These are phyloP conservation scores for Hyaloscypha variabilis DNA, from an alignment of 495 filamentous ascomycete genomes.

Conservation along the genomic window DNA sequence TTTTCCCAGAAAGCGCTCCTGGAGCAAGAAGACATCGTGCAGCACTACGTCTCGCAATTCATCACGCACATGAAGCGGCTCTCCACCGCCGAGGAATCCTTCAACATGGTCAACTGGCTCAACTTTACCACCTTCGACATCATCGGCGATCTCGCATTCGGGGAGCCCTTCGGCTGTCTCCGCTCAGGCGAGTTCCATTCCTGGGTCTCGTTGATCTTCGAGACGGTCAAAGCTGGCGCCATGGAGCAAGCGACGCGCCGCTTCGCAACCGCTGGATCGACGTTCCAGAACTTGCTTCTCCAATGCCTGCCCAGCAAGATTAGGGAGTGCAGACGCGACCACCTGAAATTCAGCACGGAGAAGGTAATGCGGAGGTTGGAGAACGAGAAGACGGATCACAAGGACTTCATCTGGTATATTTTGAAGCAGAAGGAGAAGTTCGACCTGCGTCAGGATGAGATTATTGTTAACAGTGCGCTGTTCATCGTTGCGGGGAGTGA, in stretches of 20 bases:
- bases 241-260: conserved; percentile 11
- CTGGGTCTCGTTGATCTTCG: conserved; percentile 44
- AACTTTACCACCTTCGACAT: conserved; percentile 62
- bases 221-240: conserved; percentile 34
- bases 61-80: conserved; percentile 25
- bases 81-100: background rate
- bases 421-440: conserved; percentile 13
- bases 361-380: conserved; percentile 16
- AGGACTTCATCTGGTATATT: conserved; percentile 23
- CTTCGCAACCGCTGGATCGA: conserved; percentile 1
- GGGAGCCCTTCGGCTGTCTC: conserved; percentile 53
- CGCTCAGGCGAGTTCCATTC: conserved; percentile 43
- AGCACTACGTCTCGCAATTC: conserved; percentile 7
- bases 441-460: conserved; percentile 12
- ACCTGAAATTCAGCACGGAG: conserved; percentile 15
- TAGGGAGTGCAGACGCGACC: conserved; percentile 12
- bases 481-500: conserved; percentile 56
- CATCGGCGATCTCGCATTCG: conserved; percentile 58
- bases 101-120: conserved; percentile 50
- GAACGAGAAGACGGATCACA: no score
- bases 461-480: conserved; percentile 8
- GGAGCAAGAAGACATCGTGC: conserved; percentile 44
- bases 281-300: conserved; percentile 12
- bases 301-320: background rate
- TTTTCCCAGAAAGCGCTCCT: conserved; percentile 50